A percentile compares a stretch with the other conserved stretches of the same genome.
Evolutionary conservation across 2,329 filamentous ascomycete species (phyloP).

Genomic region (Rutstroemia sp.): DNA sequence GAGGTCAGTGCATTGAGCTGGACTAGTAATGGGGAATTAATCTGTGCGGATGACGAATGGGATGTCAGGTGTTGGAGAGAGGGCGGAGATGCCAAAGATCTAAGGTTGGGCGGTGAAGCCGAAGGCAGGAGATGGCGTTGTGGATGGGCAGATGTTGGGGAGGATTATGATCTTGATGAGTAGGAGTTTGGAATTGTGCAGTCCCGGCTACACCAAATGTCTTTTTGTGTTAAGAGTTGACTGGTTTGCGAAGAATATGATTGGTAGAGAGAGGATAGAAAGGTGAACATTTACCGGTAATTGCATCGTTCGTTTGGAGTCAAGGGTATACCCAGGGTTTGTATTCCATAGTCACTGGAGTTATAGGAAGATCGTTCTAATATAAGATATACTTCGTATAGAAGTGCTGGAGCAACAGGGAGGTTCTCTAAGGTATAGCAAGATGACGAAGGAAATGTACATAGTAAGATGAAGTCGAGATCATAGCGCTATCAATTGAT

Average conservation of each 20-base stretch:
- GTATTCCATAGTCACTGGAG: neutral
- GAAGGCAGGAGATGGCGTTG: slow-evolving; percentile 67
- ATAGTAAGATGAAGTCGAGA: too few relatives aligned
- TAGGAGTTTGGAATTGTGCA: neutral
- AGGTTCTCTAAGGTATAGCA: too few relatives aligned
- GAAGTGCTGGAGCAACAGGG: too few relatives aligned
- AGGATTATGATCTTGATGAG: slow-evolving; percentile 60
- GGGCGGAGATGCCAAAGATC: slow-evolving; percentile 46
- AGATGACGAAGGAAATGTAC: too few relatives aligned
- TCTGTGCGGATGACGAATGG: slow-evolving; percentile 47
- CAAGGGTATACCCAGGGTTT: slow-evolving; percentile 6
- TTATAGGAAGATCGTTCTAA: too few relatives aligned
- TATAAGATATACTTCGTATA: too few relatives aligned
- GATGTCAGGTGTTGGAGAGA: slow-evolving; percentile 45
- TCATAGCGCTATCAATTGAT: too few relatives aligned
- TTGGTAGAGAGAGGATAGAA: neutral
- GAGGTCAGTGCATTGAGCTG: slow-evolving; percentile 74
- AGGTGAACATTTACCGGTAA: neutral
- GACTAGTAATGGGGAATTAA: slow-evolving; percentile 61
- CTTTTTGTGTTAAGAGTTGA: too few relatives aligned
- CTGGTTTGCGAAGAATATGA: neutral
- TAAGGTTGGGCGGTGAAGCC: slow-evolving; percentile 59
- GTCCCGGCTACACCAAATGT: too few relatives aligned
- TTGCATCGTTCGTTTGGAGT: slow-evolving; percentile 4
- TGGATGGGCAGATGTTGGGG: slow-evolving; percentile 74